Base-by-base conservation (phyloP, 768 basidiomycete genomes). In the Chiua virens region DNA sequence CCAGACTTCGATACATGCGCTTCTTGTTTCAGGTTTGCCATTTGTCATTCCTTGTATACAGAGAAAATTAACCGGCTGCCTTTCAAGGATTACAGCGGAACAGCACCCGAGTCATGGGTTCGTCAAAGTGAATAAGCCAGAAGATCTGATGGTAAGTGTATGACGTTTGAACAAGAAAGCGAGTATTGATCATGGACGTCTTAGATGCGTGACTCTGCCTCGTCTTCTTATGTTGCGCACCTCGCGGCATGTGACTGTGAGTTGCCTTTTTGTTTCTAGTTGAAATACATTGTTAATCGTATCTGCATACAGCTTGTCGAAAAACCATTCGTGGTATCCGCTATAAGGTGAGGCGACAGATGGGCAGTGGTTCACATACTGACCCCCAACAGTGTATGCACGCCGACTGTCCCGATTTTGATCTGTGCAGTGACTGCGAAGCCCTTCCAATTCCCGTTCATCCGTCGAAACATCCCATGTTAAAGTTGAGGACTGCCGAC, bases 41-140 rank as follows among this genome's bases (percentile, higher is more conserved):
- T 47, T 39, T 35, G n/a, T n/a, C n/a, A n/a, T n/a, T n/a, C n/a
- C 8, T 6, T 9, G 22, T 34, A 17, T 30, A 41, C 42, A 13
- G 6, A 35, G 10, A 34, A 37, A 14, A 25, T 4, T 14, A 40
- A 18, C 30, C 52, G 14, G n/a, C 34, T 11, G 8, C 45, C 25
- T 43, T 47, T 43, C 18, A 49, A 86, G 80, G 53, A 89, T 91
- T 46, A 84, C 81, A 1, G 51, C 66, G 18, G 82, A 86, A 59
- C 87, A 91, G 48, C 92, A 94, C 65, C 92, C 92, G 5, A 53
- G 61, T 20, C 92, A 94, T 60, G 71, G 81, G 3, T 94, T 93
- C 64, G 81, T 87, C 21, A 83, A 77, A 60, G 68, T 94, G 20
- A 61, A 60, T 35, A 77, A 75, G 11, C 69, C 75, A 4, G 71